These are phyloP conservation scores for Bryoglossum gracile DNA, from an alignment of 495 filamentous ascomycete species.

Conservation along the genomic window DNA sequence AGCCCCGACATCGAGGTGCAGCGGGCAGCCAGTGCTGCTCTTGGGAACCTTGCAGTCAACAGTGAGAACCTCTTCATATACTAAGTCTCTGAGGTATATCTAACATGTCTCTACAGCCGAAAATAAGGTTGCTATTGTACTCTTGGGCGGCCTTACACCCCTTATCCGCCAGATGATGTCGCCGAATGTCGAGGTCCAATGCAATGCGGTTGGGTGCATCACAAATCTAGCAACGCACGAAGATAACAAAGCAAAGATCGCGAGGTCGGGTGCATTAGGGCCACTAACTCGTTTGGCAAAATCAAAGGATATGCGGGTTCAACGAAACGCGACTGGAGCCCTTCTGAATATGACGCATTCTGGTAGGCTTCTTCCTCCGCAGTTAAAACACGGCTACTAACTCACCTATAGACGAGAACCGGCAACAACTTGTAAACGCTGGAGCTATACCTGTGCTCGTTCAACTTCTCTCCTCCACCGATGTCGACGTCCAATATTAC, in stretches of 20 bases:
- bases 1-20: constrained; percentile 96
- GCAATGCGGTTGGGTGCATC: constrained; percentile 97
- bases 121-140: constrained; percentile 94
- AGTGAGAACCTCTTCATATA: constrained; percentile 48
- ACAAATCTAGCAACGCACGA: constrained; percentile 97
- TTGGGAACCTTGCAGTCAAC: constrained; percentile 95
- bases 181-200: constrained; percentile 97
- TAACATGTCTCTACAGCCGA: constrained; percentile 59
- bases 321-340: constrained; percentile 94
- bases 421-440: constrained; percentile 92
- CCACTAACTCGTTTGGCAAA: constrained; percentile 89
- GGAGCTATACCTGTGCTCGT: constrained; percentile 95
- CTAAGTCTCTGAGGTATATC: constrained; percentile 19
- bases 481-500: constrained; percentile 98
- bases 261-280: constrained; percentile 83
- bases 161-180: constrained; percentile 98
- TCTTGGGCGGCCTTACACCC: constrained; percentile 80
- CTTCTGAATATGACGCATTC: constrained; percentile 99
- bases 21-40: constrained; percentile 88
- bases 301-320: constrained; percentile 97
- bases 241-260: constrained; percentile 98
- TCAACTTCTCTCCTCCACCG: constrained; percentile 79
- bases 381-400: constrained; percentile 10
- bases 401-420: constrained; percentile 73
- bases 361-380: constrained; percentile 46